phyloP scores from a whole-genome alignment of 2,329 filamentous ascomycete genomes.

The Gaeumannomyces tritici region DNA sequence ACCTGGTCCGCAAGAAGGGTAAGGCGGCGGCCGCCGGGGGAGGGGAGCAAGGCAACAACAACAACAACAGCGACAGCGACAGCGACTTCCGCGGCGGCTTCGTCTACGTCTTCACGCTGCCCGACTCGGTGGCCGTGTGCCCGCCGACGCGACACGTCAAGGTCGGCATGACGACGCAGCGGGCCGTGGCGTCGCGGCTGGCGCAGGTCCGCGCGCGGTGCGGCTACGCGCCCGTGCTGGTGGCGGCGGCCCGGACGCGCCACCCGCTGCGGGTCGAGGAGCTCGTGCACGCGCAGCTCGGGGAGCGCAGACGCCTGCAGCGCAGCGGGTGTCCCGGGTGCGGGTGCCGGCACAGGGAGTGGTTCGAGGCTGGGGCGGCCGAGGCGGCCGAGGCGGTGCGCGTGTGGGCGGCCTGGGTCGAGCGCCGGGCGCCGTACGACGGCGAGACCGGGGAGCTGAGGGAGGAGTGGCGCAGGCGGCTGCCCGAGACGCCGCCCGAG shows the following conservation, averaged over 20 bases:
- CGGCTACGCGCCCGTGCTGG: background rate
- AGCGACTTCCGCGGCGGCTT: background rate
- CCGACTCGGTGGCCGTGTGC: background rate
- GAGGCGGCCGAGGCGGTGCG: background rate
- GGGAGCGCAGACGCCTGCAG: background rate
- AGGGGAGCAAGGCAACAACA: background rate
- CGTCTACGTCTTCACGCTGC: slow-evolving; percentile 2
- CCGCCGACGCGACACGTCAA: slow-evolving; percentile 3
- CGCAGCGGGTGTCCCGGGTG: background rate
- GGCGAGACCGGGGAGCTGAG: background rate
- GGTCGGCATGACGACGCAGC: slow-evolving; percentile 2
- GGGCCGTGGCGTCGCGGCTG: background rate
- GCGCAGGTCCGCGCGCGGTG: background rate
- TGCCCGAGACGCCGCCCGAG: background rate
- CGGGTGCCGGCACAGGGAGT: slow-evolving; percentile 1
- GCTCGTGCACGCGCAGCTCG: slow-evolving; percentile 1
- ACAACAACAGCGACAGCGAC: background rate
- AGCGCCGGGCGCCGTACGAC: background rate
- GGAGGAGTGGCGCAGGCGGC: background rate
- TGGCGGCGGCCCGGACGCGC: background rate
- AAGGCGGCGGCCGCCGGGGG: background rate
- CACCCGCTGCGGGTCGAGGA: background rate
- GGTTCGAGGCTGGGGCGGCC: background rate
- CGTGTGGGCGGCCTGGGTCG: background rate
- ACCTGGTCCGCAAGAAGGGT: background rate